phyloP scores from a whole-genome alignment of 2,329 filamentous ascomycete species.

The Rugonectria rugulosa region DNA sequence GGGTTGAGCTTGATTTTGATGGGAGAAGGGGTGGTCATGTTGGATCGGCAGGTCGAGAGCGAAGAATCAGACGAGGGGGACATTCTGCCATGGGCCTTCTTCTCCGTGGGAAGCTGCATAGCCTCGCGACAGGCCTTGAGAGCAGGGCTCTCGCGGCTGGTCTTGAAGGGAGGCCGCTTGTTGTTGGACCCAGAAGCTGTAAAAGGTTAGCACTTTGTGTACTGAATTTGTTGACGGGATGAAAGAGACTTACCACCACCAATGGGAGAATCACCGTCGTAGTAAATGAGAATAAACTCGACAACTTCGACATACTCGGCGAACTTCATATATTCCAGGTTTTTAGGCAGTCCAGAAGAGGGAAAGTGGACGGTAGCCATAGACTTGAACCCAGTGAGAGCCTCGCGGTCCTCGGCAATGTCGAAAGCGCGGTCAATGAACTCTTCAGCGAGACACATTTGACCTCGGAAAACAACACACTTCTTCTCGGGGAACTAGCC shows the following conservation, averaged over 20 bases:
- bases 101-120: not conserved
- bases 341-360: conserved; percentile 26
- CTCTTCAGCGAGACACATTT: conserved; percentile 24
- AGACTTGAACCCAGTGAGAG: conserved; percentile 23
- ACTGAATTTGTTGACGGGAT: not conserved
- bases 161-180: not conserved
- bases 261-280: conserved; percentile 3
- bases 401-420: conserved; percentile 7
- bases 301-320: conserved; percentile 35
- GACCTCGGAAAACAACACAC: conserved; percentile 35
- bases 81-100: not conserved
- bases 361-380: conserved; percentile 29
- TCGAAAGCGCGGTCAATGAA: conserved; percentile 30
- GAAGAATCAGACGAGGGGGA: conserved; percentile 7
- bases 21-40: conserved; percentile 27
- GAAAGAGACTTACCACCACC: conserved; percentile 13
- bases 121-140: not conserved
- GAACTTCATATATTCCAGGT: conserved; percentile 33
- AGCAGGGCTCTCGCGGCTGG: not conserved
- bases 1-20: not conserved
- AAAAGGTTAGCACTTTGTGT: not conserved
- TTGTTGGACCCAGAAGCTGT: not conserved
- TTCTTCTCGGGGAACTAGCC: conserved; percentile 26
- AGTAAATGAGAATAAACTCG: conserved; percentile 37
- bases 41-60: conserved; percentile 28